Evolutionary conservation across 2,329 filamentous ascomycete genomes (phyloP).

Genomic region (Biscogniauxia marginata): DNA sequence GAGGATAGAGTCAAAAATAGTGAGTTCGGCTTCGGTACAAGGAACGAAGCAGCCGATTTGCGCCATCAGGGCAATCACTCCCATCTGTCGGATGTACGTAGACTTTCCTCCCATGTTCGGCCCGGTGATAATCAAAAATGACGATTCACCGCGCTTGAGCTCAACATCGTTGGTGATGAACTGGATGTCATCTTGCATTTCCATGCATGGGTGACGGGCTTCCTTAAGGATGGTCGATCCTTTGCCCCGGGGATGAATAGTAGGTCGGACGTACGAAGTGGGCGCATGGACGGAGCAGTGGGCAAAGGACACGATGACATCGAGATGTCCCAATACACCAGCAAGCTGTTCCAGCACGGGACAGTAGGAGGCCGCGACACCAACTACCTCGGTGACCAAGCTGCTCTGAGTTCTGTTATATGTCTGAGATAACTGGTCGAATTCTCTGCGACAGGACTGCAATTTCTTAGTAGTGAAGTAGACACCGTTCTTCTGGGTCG

Average conservation of each 20-base stretch:
- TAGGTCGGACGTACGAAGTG: slow-evolving; percentile 85
- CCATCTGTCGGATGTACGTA: slow-evolving; percentile 96
- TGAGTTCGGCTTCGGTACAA: slow-evolving; percentile 84
- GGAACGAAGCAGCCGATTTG: slow-evolving; percentile 97
- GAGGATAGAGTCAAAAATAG: slow-evolving; percentile 95
- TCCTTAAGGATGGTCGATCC: slow-evolving; percentile 89
- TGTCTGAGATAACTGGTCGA: slow-evolving; percentile 89
- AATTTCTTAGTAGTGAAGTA: slow-evolving; percentile 91
- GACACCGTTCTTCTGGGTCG: slow-evolving; percentile 97
- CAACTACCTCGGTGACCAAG: slow-evolving; percentile 87
- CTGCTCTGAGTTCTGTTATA: slow-evolving; percentile 94
- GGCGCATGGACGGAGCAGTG: slow-evolving; percentile 93
- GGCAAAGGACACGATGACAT: slow-evolving; percentile 91
- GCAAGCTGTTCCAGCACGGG: slow-evolving; percentile 89
- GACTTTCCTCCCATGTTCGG: slow-evolving; percentile 99
- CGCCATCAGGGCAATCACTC: slow-evolving; percentile 95
- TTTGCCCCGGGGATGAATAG: slow-evolving; percentile 82
- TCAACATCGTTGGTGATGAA: slow-evolving; percentile 98
- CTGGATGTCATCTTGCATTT: slow-evolving; percentile 96
- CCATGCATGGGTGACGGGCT: slow-evolving; percentile 94
- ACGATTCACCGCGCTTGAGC: slow-evolving; percentile 73
- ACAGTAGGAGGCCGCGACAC: slow-evolving; percentile 90
- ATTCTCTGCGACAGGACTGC: slow-evolving; percentile 79
- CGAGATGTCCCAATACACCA: slow-evolving; percentile 84
- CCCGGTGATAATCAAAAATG: slow-evolving; percentile 94